phyloP scores from a whole-genome alignment of 148 eudicot species.

The Bassia scoparia region DNA sequence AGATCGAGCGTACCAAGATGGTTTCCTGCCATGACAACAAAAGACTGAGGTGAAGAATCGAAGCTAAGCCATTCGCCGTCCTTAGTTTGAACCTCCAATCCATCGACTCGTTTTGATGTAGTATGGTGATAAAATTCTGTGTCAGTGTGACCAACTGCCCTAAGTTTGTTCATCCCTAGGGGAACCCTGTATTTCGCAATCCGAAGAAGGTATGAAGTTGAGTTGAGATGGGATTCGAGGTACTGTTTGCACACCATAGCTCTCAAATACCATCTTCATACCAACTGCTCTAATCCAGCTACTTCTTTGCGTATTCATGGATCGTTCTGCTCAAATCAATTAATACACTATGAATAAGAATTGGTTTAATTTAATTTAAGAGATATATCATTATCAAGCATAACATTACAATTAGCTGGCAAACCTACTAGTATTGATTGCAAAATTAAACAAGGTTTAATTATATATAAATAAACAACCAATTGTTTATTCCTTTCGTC shows the following conservation, averaged over 20 bases:
- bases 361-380: no score
- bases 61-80: conserved; percentile 49
- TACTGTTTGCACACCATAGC: conserved; percentile 49
- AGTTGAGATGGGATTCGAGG: conserved; percentile 27
- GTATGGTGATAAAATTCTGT: conserved; percentile 43
- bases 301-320: conserved; percentile 35
- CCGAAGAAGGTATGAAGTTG: conserved; percentile 39
- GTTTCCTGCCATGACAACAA: conserved; percentile 58
- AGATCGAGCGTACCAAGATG: conserved; percentile 29
- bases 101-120: conserved; percentile 47
- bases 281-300: conserved; percentile 35
- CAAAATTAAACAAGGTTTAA: no score
- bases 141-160: conserved; percentile 49
- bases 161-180: conserved; percentile 15
- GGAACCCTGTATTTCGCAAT: conserved; percentile 41
- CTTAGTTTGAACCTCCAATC: conserved; percentile 47
- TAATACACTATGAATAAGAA: no score
- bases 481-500: no score
- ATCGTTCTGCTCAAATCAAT: conserved; percentile 22
- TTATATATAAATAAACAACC: no score
- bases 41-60: conserved; percentile 33
- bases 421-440: no score
- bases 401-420: no score
- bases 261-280: conserved; percentile 45
- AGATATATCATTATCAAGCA: neutral